These are phyloP conservation scores for Skeletonema marinoi DNA, from an alignment of 108 stramenopile genomes.

Conservation along the genomic window DNA sequence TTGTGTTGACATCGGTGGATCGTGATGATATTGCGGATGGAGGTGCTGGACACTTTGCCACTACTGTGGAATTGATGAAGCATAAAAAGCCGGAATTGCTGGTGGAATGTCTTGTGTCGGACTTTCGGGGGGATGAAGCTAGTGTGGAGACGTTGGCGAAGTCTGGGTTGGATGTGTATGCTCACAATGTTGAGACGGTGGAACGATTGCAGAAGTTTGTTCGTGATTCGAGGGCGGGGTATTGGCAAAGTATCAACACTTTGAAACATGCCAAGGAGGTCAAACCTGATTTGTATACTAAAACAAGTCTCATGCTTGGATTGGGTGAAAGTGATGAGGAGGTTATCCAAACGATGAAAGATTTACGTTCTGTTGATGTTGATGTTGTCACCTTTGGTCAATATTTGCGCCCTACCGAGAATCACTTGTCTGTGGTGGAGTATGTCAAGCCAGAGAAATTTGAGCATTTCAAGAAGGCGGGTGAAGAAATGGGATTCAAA, in stretches of 20 bases:
- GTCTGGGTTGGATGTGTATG: constrained; percentile 98
- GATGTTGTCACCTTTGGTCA: constrained; percentile 99
- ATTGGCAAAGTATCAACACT: constrained; percentile 89
- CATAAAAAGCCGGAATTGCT: constrained; percentile 85
- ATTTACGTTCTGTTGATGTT: constrained; percentile 89
- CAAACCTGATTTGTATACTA: constrained; percentile 85
- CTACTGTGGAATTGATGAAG: constrained; percentile 93
- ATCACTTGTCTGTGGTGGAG: constrained; percentile 94
- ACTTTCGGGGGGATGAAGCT: constrained; percentile 88
- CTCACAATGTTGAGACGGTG: constrained; percentile 99
- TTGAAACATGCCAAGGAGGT: constrained; percentile 89
- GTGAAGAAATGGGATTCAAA: constrained; percentile 95
- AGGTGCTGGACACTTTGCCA: constrained; percentile 95
- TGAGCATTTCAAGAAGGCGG: constrained; percentile 74
- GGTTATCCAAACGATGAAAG: constrained; percentile 94
- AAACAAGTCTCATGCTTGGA: constrained; percentile 98
- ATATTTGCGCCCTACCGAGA: constrained; percentile 95
- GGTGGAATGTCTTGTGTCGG: constrained; percentile 97
- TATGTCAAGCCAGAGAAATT: constrained; percentile 97
- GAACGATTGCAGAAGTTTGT: constrained; percentile 90
- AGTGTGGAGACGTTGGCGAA: constrained; percentile 85
- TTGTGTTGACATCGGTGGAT: constrained; percentile 96
- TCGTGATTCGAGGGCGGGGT: constrained; percentile 92
- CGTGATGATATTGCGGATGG: constrained; percentile 97
- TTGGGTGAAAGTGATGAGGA: constrained; percentile 98